These are phyloP conservation scores for Leccinum fuscescens DNA, from an alignment of 1,284 basidiomycete species.

Conservation along the genomic window DNA sequence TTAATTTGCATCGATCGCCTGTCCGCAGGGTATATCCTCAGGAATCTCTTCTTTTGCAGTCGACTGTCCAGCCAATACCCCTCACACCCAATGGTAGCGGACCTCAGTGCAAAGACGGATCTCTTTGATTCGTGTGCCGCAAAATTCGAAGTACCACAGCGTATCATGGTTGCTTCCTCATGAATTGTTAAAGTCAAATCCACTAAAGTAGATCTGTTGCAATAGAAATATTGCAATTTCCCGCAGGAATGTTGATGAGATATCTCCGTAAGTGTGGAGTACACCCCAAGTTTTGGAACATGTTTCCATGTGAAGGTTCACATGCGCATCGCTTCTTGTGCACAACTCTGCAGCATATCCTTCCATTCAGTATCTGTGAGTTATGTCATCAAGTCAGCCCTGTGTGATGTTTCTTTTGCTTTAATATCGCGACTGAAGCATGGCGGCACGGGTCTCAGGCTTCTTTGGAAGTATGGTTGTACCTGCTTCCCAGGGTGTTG, in stretches of 20 bases:
- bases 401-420: background rate
- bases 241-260: background rate
- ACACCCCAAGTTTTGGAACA: background rate
- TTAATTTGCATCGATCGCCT: background rate
- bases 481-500: background rate
- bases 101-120: conserved; percentile 58
- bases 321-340: background rate
- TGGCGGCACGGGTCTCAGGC: background rate
- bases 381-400: background rate
- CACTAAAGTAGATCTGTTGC: background rate
- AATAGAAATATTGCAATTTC: conserved; percentile 3
- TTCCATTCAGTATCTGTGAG: background rate
- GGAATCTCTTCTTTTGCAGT: conserved; percentile 36
- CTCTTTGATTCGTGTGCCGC: conserved; percentile 72
- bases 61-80: conserved; percentile 59
- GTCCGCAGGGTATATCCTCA: background rate
- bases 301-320: background rate
- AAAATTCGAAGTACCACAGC: conserved; percentile 63
- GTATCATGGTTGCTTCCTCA: conserved; percentile 33
- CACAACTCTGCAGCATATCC: background rate
- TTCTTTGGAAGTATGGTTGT: background rate
- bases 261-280: background rate
- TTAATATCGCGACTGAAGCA: background rate
- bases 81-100: conserved; percentile 64
- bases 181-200: conserved; percentile 5